A percentile compares a stretch with the other conserved stretches of the same genome.
These are phyloP conservation scores for Serendipita sp. DNA, from an alignment of 768 basidiomycete genomes.

Conservation along the genomic window DNA sequence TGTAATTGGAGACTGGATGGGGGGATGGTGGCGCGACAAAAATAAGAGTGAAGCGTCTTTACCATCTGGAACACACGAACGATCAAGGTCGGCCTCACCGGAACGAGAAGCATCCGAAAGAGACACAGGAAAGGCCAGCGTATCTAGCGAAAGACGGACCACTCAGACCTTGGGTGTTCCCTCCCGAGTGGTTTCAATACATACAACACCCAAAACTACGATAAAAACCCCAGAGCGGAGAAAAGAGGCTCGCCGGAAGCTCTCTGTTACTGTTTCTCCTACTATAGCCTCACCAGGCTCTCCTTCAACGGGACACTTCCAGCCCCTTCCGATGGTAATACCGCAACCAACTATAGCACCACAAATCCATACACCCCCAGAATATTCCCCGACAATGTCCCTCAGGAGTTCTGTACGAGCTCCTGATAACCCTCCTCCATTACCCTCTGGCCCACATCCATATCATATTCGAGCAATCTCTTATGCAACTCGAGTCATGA, in stretches of 20 bases:
- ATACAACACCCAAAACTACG: slow-evolving; percentile 15
- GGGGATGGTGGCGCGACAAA: slow-evolving; percentile 41
- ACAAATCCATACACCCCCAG: slow-evolving; percentile 8
- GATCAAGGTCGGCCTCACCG: slow-evolving; percentile 6
- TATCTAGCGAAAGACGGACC: not conserved
- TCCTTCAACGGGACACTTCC: slow-evolving; percentile 6
- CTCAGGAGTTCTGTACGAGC: not conserved
- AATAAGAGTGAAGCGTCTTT: slow-evolving; percentile 17
- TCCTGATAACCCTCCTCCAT: slow-evolving; percentile 39
- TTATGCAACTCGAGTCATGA: slow-evolving; percentile 80
- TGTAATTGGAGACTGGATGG: slow-evolving; percentile 57
- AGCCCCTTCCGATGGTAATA: slow-evolving; percentile 7
- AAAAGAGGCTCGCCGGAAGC: not conserved
- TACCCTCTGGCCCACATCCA: slow-evolving; percentile 7
- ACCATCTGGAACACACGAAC: slow-evolving; percentile 8
- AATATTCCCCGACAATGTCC: not conserved
- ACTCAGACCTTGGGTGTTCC: not conserved
- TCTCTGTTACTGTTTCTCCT: not conserved
- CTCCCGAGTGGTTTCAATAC: slow-evolving; percentile 32
- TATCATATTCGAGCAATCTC: slow-evolving; percentile 47
- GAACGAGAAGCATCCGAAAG: not conserved
- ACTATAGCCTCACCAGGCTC: not conserved
- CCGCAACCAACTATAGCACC: slow-evolving; percentile 8
- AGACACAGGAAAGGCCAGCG: not conserved
- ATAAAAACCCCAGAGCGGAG: not conserved